Evolutionary conservation across 768 basidiomycete species (phyloP), one percentile per base, ranked within the genome.

Genomic region (Porphyrellus cyaneotinctus): DNA sequence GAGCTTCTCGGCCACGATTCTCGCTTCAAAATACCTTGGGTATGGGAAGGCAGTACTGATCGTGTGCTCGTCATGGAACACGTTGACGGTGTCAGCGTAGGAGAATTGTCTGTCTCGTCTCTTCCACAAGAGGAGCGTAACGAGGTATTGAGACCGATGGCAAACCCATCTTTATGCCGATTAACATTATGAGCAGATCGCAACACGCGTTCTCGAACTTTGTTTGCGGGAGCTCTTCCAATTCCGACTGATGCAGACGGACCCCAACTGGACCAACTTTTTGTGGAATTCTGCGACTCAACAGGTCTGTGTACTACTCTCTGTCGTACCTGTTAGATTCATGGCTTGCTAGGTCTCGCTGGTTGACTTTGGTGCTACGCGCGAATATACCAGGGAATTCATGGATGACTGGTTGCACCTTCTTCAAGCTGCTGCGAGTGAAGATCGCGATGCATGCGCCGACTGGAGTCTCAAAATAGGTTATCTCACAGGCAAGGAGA

Each of bases 201-300:
- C 93, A 4, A 72, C 79, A 3, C 75, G 84, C 49, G 81, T 97
- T 42, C 77, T 97, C 46, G 85, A 90, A 42, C 77, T 99, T 8
- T 97, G 93, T 64, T 73, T 99, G 36, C 82, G 79, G 52, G 97
- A 98, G 66, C 80, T 99, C 8, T 97, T 97, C 67, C 76, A 84
- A 54, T 95, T 97, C 74, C 76, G 89, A 28, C 70, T 87, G 38
- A 98, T 99, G 97, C 97, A 98, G 69, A 99, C 95, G 0, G 95
- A 99, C 66, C 97, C 97, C 4, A 98, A 99, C 62, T 98, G 91
- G 90, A 89, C 91, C 10, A 98, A 98, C 69, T 98, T 99, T 73
- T 74, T 99, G 22, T 97, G 90, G 85, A 88, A 94, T 67, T 61
- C 75, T 0, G 53, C 72, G 3, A 83, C 83, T 2, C 76, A 79